Percentiles rank a stretch among this genome's conserved stretches.
phyloP scores from a whole-genome alignment of 2,329 filamentous ascomycete genomes.

The Cercospora janseana region DNA sequence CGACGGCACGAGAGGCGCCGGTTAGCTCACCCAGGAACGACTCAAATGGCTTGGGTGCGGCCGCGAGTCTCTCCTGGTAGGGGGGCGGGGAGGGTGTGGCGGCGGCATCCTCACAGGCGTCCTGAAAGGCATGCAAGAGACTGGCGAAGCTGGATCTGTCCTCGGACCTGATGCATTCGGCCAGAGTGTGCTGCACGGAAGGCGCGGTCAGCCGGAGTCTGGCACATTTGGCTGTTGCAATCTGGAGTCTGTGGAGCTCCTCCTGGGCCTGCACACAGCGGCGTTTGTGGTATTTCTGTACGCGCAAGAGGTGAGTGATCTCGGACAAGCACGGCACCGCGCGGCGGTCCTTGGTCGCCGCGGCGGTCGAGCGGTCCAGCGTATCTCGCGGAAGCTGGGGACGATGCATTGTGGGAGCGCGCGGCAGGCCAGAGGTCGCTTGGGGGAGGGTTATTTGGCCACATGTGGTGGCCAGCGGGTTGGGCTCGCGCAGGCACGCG shows the following conservation, averaged over 20 bases:
- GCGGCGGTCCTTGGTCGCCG: slow-evolving; percentile 5
- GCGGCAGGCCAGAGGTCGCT: slow-evolving; percentile 7
- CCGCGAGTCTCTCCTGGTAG: slow-evolving; percentile 51
- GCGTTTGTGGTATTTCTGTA: slow-evolving; percentile 79
- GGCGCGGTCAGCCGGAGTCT: slow-evolving; percentile 73
- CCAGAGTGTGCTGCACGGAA: slow-evolving; percentile 70
- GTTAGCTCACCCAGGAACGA: slow-evolving; percentile 66
- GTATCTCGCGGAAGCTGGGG: slow-evolving; percentile 13
- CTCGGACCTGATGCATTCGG: slow-evolving; percentile 74
- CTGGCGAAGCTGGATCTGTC: slow-evolving; percentile 74
- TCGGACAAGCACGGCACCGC: slow-evolving; percentile 56
- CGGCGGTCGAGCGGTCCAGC: not conserved
- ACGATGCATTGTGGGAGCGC: slow-evolving; percentile 14
- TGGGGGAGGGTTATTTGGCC: slow-evolving; percentile 13
- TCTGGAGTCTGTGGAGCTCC: slow-evolving; percentile 69
- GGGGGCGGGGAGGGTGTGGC: slow-evolving; percentile 46
- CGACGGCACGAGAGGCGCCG: slow-evolving; percentile 67
- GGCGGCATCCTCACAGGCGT: slow-evolving; percentile 72
- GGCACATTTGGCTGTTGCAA: slow-evolving; percentile 71
- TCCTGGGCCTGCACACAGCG: slow-evolving; percentile 71
- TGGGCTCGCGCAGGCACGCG: slow-evolving; percentile 18
- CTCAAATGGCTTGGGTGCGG: slow-evolving; percentile 51
- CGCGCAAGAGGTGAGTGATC: slow-evolving; percentile 71
- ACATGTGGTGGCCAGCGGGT: slow-evolving; percentile 6
- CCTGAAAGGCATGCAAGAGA: slow-evolving; percentile 73